phyloP scores from a whole-genome alignment of 78 protist genomes.

The Anaeramoeba flamelloides region DNA sequence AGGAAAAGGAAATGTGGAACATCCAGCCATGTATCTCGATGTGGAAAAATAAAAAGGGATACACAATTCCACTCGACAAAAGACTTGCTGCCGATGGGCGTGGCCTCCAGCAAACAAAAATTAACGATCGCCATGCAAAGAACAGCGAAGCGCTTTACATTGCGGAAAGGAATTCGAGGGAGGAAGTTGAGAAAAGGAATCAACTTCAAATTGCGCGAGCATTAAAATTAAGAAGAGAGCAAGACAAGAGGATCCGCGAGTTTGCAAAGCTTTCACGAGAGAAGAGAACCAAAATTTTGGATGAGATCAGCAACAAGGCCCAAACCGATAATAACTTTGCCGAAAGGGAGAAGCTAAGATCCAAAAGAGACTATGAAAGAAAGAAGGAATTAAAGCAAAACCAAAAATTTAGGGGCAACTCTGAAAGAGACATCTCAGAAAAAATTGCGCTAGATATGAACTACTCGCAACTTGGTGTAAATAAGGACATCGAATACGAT shows the following conservation, averaged over 20 bases:
- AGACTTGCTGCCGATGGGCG: slow-evolving; percentile 92
- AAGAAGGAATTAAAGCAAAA: no score
- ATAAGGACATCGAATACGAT: no score
- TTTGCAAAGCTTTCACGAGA: slow-evolving; percentile 35
- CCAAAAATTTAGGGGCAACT: no score
- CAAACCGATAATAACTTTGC: no score
- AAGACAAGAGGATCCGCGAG: slow-evolving; percentile 42
- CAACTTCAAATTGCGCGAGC: slow-evolving; percentile 23
- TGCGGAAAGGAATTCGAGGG: slow-evolving; percentile 72
- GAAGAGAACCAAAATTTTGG: no score
- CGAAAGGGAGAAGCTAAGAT: no score
- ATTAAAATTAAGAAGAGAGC: slow-evolving; percentile 11
- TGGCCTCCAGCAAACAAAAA: slow-evolving; percentile 30
- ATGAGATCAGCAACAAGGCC: no score
- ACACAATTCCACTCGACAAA: slow-evolving; percentile 85
- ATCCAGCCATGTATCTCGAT: slow-evolving; percentile 90
- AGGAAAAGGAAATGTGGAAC: slow-evolving; percentile 67
- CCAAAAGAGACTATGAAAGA: no score
- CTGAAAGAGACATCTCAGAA: no score
- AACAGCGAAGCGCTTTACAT: slow-evolving; percentile 64
- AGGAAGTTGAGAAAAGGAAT: slow-evolving; percentile 42
- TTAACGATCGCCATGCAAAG: slow-evolving; percentile 75
- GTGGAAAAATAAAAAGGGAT: slow-evolving; percentile 93
- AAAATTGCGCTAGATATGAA: no score
- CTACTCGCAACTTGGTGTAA: no score